Conservation (phyloP, 306 rosid genomes). For the Cucurbita maxima region DNA sequence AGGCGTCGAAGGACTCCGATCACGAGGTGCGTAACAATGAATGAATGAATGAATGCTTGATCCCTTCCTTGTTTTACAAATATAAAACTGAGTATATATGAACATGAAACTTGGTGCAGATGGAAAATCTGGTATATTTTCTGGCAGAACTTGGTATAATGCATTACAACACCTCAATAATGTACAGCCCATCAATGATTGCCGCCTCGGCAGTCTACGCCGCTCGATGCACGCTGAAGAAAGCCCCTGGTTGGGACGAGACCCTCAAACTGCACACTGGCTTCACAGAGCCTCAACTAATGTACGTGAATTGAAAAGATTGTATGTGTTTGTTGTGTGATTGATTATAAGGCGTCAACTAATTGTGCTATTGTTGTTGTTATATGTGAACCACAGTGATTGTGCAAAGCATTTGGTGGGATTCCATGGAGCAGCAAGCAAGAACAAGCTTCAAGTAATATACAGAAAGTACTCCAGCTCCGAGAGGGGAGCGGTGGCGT, state of each 20-base stretch:
- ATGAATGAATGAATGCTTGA: too few relatives aligned
- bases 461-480: slow-evolving; percentile 36
- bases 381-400: background rate
- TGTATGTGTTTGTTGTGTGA: too few relatives aligned
- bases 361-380: too few relatives aligned
- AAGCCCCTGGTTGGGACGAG: slow-evolving; percentile 53
- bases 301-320: background rate
- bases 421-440: slow-evolving; percentile 26
- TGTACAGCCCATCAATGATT: slow-evolving; percentile 67
- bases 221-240: slow-evolving; percentile 56
- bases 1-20: slow-evolving; percentile 42
- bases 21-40: slow-evolving; percentile 18
- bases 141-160: slow-evolving; percentile 58
- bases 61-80: too few relatives aligned
- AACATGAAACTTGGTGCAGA: slow-evolving; percentile 5
- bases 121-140: slow-evolving; percentile 53
- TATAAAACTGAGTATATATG: too few relatives aligned
- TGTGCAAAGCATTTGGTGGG: slow-evolving; percentile 48
- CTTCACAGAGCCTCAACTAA: slow-evolving; percentile 43
- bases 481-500: slow-evolving; percentile 45
- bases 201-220: slow-evolving; percentile 87
- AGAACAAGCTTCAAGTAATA: slow-evolving; percentile 42
- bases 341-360: too few relatives aligned
- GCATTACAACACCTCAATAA: slow-evolving; percentile 39
- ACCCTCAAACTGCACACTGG: slow-evolving; percentile 59